These are phyloP conservation scores for Exobasidium rhododendri DNA, from an alignment of 1,284 basidiomycete genomes.

Conservation along the genomic window DNA sequence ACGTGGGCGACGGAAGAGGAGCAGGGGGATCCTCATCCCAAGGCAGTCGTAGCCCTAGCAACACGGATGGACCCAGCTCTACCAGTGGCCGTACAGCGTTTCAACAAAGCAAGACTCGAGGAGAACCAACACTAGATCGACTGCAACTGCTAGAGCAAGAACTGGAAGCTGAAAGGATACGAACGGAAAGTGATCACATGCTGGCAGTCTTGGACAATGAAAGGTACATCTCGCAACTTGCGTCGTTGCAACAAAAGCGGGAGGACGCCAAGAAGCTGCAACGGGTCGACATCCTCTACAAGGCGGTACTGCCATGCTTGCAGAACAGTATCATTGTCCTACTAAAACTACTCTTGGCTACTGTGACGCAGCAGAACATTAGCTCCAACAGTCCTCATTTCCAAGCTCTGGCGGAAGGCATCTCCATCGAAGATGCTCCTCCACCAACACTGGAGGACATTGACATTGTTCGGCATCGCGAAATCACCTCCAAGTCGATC, in stretches of 20 bases:
- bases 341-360: slow-evolving; percentile 51
- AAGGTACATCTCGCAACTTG: slow-evolving; percentile 27
- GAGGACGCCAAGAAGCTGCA: slow-evolving; percentile 44
- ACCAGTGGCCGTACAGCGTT: not conserved
- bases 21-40: slow-evolving; percentile 36
- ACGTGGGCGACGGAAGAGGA: slow-evolving; percentile 23
- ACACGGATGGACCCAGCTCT: not conserved
- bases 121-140: slow-evolving; percentile 43
- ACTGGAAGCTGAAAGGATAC: slow-evolving; percentile 32
- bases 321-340: slow-evolving; percentile 52
- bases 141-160: slow-evolving; percentile 41
- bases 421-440: slow-evolving; percentile 57
- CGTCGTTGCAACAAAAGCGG: slow-evolving; percentile 35
- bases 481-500: slow-evolving; percentile 95
- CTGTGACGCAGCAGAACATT: slow-evolving; percentile 44
- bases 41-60: slow-evolving; percentile 20
- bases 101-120: slow-evolving; percentile 20
- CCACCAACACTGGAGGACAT: slow-evolving; percentile 87
- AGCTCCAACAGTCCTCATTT: slow-evolving; percentile 44
- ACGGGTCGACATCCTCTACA: slow-evolving; percentile 47
- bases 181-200: slow-evolving; percentile 39
- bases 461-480: slow-evolving; percentile 89
- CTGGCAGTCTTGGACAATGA: slow-evolving; percentile 45
- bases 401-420: slow-evolving; percentile 47
- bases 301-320: slow-evolving; percentile 40